Conservation (phyloP, 2,329 filamentous ascomycete species). For the Xylaria sp. region DNA sequence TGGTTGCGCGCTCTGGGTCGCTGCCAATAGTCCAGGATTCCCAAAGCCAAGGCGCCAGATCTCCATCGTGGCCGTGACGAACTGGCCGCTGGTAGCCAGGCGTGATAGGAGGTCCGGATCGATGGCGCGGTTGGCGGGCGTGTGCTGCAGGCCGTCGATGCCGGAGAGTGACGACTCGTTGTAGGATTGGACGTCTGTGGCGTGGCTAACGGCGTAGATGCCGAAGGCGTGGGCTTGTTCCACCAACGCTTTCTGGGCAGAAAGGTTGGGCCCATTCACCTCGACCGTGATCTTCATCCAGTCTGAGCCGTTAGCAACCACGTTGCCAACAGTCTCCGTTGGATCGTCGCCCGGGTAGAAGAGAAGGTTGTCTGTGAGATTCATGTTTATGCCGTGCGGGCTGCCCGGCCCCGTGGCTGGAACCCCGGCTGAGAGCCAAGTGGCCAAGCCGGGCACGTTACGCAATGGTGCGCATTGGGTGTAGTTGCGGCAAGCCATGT, state of each 20-base stretch:
- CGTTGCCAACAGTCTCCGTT: neutral
- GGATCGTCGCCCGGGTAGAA: neutral
- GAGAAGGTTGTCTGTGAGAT: neutral
- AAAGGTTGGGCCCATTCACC: neutral
- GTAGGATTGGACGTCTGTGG: neutral
- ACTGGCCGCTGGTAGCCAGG: neutral
- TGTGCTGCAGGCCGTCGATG: neutral
- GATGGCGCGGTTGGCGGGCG: neutral
- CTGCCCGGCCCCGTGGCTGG: neutral
- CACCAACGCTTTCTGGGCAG: neutral
- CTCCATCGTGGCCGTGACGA: neutral
- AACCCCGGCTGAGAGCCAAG: neutral
- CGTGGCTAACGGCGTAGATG: neutral
- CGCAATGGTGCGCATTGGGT: neutral
- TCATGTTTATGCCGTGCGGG: neutral
- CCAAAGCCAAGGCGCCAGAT: neutral
- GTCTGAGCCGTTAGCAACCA: neutral
- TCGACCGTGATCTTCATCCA: constrained; percentile 2
- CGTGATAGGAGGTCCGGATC: neutral
- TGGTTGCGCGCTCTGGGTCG: neutral
- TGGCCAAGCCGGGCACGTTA: neutral
- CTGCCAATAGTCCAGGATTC: neutral
- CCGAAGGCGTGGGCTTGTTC: neutral
- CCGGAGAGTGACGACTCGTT: neutral
- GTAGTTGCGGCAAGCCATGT: neutral